phyloP scores from a whole-genome alignment of 768 basidiomycete species.

The Pilatotrama ljubarskyi region DNA sequence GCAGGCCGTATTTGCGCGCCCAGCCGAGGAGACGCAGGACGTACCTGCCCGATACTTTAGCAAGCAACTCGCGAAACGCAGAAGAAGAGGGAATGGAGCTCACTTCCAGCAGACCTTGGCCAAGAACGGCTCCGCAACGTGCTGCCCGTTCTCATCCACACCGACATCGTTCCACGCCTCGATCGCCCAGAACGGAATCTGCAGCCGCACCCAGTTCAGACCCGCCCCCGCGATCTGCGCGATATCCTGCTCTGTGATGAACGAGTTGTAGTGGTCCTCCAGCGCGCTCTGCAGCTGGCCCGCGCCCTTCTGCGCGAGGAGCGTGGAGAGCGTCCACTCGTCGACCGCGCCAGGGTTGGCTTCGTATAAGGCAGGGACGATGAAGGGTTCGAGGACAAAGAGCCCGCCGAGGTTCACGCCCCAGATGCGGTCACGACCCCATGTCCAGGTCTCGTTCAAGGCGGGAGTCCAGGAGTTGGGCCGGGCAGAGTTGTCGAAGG shows the following conservation, averaged over 20 bases:
- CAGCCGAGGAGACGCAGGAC: conserved; percentile 74
- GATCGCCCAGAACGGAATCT: conserved; percentile 86
- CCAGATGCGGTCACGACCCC: conserved; percentile 57
- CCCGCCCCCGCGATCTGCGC: conserved; percentile 53
- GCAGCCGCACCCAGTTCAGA: conserved; percentile 80
- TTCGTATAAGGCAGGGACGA: conserved; percentile 63
- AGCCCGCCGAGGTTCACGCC: conserved; percentile 78
- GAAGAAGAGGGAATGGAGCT: conserved; percentile 15
- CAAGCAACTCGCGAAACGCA: too few species aligned
- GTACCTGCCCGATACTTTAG: conserved; percentile 45
- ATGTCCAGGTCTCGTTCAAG: conserved; percentile 75
- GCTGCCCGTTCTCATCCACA: conserved; percentile 17
- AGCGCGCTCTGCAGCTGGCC: conserved; percentile 34
- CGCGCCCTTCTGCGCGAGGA: conserved; percentile 53
- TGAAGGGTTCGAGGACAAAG: conserved; percentile 80
- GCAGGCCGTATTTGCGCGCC: conserved; percentile 89
- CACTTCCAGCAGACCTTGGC: conserved; percentile 74
- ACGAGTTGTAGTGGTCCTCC: conserved; percentile 78
- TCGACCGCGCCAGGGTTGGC: conserved; percentile 51
- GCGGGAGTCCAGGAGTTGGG: conserved; percentile 82
- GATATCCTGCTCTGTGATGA: conserved; percentile 51
- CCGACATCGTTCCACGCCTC: conserved; percentile 58
- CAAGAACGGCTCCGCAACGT: conserved; percentile 68
- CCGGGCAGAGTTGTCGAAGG: conserved; percentile 73
- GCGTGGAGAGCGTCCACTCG: conserved; percentile 65